A percentile compares a stretch with the other conserved stretches of the same genome.
Conservation (phyloP, 2,329 filamentous ascomycete species). For the Byssothecium circinans region DNA sequence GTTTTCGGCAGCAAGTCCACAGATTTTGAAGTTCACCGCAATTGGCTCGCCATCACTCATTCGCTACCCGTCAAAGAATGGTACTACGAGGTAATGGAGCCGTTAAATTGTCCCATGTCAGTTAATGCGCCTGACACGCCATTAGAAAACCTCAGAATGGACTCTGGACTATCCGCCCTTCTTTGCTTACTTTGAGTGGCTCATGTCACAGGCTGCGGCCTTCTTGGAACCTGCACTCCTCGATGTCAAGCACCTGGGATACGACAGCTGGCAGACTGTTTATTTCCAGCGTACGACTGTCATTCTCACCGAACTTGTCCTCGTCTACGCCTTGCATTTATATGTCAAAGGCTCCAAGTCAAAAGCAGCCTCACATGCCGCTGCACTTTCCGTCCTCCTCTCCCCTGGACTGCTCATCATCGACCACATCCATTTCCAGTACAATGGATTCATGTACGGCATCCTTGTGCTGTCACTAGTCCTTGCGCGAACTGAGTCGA, state of each 20-base stretch:
- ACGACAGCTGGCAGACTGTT: slow-evolving; percentile 90
- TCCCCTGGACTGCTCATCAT: slow-evolving; percentile 95
- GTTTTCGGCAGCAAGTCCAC: slow-evolving; percentile 78
- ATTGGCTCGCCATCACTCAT: slow-evolving; percentile 96
- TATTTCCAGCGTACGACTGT: slow-evolving; percentile 93
- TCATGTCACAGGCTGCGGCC: slow-evolving; percentile 77
- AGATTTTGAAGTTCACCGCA: slow-evolving; percentile 97
- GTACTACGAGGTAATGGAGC: slow-evolving; percentile 75
- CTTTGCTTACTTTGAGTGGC: slow-evolving; percentile 96
- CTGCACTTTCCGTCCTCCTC: slow-evolving; percentile 83
- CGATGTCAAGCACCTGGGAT: slow-evolving; percentile 74
- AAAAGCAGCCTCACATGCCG: slow-evolving; percentile 80
- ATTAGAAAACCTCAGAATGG: slow-evolving; percentile 91
- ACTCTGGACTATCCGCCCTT: slow-evolving; percentile 98
- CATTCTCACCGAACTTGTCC: slow-evolving; percentile 78
- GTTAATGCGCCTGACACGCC: slow-evolving; percentile 14
- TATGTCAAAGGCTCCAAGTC: slow-evolving; percentile 72
- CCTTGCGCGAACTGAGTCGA: slow-evolving; percentile 73
- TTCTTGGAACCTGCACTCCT: slow-evolving; percentile 82
- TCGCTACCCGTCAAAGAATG: slow-evolving; percentile 84
- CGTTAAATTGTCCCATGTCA: background rate
- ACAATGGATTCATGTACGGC: slow-evolving; percentile 96
- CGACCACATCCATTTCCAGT: slow-evolving; percentile 98
- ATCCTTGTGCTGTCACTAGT: slow-evolving; percentile 85
- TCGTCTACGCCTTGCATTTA: slow-evolving; percentile 80